A percentile compares a stretch with the other conserved stretches of the same genome.
Evolutionary conservation across 495 filamentous ascomycete genomes (phyloP).

Genomic region (Daldinia caldariorum): DNA sequence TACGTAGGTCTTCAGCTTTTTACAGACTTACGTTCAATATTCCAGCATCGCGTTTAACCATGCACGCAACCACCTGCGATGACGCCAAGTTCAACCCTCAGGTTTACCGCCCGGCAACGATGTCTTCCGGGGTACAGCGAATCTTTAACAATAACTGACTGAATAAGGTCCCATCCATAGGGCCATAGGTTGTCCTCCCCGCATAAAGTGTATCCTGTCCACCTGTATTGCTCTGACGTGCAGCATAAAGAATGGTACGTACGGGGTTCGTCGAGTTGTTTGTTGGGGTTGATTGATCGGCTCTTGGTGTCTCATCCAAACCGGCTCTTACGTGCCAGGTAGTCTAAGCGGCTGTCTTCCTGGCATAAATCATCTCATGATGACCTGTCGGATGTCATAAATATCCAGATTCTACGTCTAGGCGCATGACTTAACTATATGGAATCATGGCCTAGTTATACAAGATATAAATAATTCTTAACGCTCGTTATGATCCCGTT

Average conservation of each 20-base stretch:
- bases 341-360: neutral
- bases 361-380: neutral
- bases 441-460: too few species aligned
- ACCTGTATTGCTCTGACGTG: conserved; percentile 9
- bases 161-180: conserved; percentile 35
- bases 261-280: conserved; percentile 15
- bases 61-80: conserved; percentile 18
- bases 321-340: conserved; percentile 12
- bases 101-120: conserved; percentile 29
- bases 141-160: conserved; percentile 32
- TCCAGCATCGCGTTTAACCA: neutral
- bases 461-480: neutral
- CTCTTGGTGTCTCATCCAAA: conserved; percentile 31
- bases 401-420: neutral
- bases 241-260: conserved; percentile 1
- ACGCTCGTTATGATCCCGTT: neutral
- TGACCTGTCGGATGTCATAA: neutral
- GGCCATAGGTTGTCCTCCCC: neutral
- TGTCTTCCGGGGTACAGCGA: conserved; percentile 19
- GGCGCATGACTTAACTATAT: too few species aligned
- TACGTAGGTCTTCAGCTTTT: neutral
- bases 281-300: conserved; percentile 31
- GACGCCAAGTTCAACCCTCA: conserved; percentile 20
- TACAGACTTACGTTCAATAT: neutral
- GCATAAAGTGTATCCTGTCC: conserved; percentile 14